Evolutionary conservation across 331 rosid species (phyloP).

Genomic region (Acacia pycnantha): DNA sequence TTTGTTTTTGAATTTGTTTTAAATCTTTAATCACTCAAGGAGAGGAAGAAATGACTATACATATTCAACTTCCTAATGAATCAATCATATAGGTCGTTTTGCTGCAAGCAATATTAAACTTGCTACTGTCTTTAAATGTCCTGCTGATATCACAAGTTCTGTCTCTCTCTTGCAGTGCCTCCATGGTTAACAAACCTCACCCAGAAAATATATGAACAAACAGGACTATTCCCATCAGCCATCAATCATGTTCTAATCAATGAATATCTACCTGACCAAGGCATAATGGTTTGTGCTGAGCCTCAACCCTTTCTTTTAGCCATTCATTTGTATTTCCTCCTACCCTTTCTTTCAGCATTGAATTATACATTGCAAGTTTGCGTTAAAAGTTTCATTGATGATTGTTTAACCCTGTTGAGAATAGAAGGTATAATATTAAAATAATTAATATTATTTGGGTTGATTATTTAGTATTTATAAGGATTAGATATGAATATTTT

Average conservation of each 20-base stretch:
- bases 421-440: no score
- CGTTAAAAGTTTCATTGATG: neutral
- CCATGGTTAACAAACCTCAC: slow-evolving; percentile 77
- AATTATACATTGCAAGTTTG: slow-evolving; percentile 8
- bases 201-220: slow-evolving; percentile 55
- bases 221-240: slow-evolving; percentile 66
- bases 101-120: neutral
- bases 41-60: slow-evolving; percentile 3
- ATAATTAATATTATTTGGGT: no score
- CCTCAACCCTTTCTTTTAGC: slow-evolving; percentile 24
- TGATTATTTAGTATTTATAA: no score
- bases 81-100: neutral
- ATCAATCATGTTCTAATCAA: slow-evolving; percentile 91
- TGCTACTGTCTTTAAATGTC: neutral
- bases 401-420: neutral
- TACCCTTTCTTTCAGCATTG: neutral
- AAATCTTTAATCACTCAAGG: neutral
- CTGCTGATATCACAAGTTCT: slow-evolving; percentile 11
- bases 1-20: neutral
- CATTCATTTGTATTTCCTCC: slow-evolving; percentile 5
- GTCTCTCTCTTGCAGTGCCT: slow-evolving; percentile 54
- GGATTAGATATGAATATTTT: no score
- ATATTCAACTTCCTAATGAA: neutral
- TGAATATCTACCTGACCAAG: slow-evolving; percentile 84
- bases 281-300: slow-evolving; percentile 74